phyloP scores from a whole-genome alignment of 2,329 filamentous ascomycete species.

The Chaetoscypha palmicola region DNA sequence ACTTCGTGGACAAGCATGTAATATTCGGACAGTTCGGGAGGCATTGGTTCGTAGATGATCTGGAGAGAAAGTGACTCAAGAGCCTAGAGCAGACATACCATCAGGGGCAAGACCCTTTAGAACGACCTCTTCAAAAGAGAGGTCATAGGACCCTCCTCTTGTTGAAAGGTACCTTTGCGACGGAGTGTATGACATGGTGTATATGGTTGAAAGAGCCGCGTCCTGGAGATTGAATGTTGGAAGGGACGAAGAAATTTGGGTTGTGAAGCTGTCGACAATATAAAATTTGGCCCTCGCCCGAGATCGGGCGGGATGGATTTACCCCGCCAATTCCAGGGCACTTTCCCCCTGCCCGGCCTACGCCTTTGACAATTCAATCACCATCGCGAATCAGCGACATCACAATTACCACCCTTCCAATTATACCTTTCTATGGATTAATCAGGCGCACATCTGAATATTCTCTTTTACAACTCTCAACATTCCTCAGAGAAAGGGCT shows the following conservation, averaged over 20 bases:
- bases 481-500: too few relatives aligned
- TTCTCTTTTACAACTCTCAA: too few relatives aligned
- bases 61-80: not conserved
- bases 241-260: too few relatives aligned
- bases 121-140: conserved; percentile 87
- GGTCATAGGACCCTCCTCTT: conserved; percentile 57
- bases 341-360: not conserved
- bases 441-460: too few relatives aligned
- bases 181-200: conserved; percentile 33
- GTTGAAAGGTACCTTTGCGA: conserved; percentile 58
- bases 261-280: not conserved
- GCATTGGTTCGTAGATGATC: too few relatives aligned
- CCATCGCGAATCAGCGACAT: not conserved
- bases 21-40: too few relatives aligned
- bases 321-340: not conserved
- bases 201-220: conserved; percentile 13
- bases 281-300: not conserved
- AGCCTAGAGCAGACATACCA: conserved; percentile 31
- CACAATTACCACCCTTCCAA: too few relatives aligned
- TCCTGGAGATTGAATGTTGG: conserved; percentile 17
- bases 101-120: conserved; percentile 82
- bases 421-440: too few relatives aligned
- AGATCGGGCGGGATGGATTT: not conserved
- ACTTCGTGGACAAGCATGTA: too few relatives aligned
- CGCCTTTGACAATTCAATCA: not conserved